Conservation (phyloP, 371 early-diverging fungal species). For the Zychaea mexicana region DNA sequence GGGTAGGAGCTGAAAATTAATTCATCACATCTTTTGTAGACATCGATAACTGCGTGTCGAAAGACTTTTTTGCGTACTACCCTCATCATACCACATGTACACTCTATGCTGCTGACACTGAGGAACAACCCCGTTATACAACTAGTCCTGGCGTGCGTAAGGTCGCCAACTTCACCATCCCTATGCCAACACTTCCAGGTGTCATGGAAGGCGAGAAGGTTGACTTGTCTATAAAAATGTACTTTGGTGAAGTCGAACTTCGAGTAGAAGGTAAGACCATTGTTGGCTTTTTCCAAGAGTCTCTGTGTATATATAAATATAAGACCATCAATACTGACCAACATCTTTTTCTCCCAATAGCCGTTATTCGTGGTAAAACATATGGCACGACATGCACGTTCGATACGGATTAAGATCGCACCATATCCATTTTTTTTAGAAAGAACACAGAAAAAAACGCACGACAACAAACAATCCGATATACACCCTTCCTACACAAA, state of each 20-base stretch:
- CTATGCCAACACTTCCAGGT: constrained; percentile 47
- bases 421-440: not conserved
- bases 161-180: constrained; percentile 50
- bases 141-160: constrained; percentile 47
- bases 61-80: constrained; percentile 54
- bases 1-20: no score
- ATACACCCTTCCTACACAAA: not conserved
- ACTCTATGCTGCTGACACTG: constrained; percentile 46
- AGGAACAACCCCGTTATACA: constrained; percentile 47
- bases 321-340: not conserved
- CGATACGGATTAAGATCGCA: constrained; percentile 33
- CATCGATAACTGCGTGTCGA: constrained; percentile 42
- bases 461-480: not conserved
- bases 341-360: constrained; percentile 12
- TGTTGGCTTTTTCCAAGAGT: not conserved
- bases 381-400: constrained; percentile 53
- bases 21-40: constrained; percentile 17
- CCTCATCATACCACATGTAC: constrained; percentile 58
- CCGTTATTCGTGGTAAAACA: constrained; percentile 52
- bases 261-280: constrained; percentile 47
- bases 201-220: constrained; percentile 47
- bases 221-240: constrained; percentile 44
- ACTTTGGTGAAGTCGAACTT: constrained; percentile 53
- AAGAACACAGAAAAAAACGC: not conserved
- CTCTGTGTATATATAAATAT: not conserved